Percentiles rank a stretch among this genome's conserved stretches.
These are phyloP conservation scores for Saturnispora bothae DNA, from an alignment of 805 yeast species.

Conservation along the genomic window DNA sequence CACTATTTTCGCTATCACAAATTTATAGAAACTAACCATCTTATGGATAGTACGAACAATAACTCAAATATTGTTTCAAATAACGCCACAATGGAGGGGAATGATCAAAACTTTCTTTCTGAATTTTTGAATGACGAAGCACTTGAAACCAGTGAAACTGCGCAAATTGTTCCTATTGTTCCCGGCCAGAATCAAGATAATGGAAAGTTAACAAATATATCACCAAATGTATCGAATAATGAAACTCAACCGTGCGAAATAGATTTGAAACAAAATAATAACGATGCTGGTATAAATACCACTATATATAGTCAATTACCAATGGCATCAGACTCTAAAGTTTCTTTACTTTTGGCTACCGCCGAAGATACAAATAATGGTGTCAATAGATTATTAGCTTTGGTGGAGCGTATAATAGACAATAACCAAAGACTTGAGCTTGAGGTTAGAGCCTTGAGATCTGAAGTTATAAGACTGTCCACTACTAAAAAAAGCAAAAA, in stretches of 20 bases:
- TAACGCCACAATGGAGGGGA: background rate
- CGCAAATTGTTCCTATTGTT: too few species aligned
- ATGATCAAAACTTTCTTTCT: too few species aligned
- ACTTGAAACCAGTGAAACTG: too few species aligned
- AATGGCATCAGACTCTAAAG: background rate
- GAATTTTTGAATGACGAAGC: too few species aligned
- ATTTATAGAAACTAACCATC: background rate
- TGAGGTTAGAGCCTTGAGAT: background rate
- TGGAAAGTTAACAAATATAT: too few species aligned
- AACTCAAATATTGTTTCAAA: background rate
- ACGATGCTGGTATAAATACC: background rate
- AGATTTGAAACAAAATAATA: too few species aligned
- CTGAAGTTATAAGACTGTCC: background rate
- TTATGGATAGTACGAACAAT: background rate
- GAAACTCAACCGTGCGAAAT: too few species aligned
- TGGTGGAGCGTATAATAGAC: background rate
- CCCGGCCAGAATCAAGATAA: too few species aligned
- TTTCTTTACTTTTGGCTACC: background rate
- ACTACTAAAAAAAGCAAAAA: too few species aligned
- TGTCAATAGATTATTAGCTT: background rate
- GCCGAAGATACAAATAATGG: conserved; percentile 1
- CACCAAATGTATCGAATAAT: too few species aligned
- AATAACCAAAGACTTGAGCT: background rate
- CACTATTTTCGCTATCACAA: too few species aligned
- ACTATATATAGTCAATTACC: background rate